Percentiles rank a stretch among this genome's conserved stretches.
Conservation (phyloP, 495 filamentous ascomycete genomes). For the Neurospora sp. region DNA sequence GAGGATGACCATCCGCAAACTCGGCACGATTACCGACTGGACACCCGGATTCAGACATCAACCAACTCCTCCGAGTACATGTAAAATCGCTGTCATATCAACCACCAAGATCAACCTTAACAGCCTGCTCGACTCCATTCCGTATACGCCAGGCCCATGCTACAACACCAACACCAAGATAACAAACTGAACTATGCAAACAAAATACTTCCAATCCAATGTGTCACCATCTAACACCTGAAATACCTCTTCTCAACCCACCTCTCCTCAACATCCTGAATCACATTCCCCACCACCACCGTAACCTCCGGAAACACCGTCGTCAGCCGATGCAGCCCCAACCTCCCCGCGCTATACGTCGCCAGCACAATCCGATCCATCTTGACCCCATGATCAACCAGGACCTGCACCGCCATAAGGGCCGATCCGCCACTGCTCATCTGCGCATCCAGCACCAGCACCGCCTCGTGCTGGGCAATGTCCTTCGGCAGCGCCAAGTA, state of each 20-base stretch:
- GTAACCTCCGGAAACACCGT: slow-evolving; percentile 79
- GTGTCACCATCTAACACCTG: slow-evolving; percentile 15
- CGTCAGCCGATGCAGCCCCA: slow-evolving; percentile 68
- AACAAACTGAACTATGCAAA: not conserved
- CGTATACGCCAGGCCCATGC: not conserved
- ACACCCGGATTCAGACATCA: not conserved
- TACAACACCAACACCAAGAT: not conserved
- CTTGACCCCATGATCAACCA: slow-evolving; percentile 88
- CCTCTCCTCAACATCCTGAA: slow-evolving; percentile 25
- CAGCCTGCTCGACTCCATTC: not conserved
- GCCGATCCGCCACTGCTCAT: slow-evolving; percentile 91
- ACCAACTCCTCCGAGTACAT: not conserved
- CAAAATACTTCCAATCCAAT: not conserved
- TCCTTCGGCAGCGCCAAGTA: slow-evolving; percentile 66
- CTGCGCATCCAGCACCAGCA: slow-evolving; percentile 84
- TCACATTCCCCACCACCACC: slow-evolving; percentile 70
- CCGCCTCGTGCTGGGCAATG: slow-evolving; percentile 60
- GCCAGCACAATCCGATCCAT: slow-evolving; percentile 59
- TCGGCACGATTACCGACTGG: not conserved
- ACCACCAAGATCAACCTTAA: not conserved
- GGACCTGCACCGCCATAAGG: slow-evolving; percentile 88
- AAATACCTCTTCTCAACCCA: slow-evolving; percentile 32
- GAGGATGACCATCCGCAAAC: not conserved
- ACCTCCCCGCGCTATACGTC: slow-evolving; percentile 23
- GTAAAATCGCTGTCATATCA: not conserved